A percentile compares a stretch with the other conserved stretches of the same genome.
phyloP scores from a whole-genome alignment of 208 protist species.

The Endotrypanum monterogeii region DNA sequence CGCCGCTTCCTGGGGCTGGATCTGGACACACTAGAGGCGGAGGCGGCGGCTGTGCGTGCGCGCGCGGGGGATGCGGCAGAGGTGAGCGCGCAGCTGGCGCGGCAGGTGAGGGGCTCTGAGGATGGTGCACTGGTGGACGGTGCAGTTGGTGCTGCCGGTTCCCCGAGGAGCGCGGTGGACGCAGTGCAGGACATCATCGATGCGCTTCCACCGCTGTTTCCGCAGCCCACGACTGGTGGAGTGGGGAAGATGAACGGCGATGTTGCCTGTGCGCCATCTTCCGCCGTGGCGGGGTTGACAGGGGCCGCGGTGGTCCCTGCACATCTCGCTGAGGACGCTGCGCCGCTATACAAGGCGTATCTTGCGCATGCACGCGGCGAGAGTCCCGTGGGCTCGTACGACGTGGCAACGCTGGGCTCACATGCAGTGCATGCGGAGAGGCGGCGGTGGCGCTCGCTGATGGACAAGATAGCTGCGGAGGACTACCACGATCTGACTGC shows the following conservation, averaged over 20 bases:
- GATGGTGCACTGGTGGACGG: constrained; percentile 9
- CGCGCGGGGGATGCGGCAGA: constrained; percentile 38
- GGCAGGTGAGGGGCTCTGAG: background rate
- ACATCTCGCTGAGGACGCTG: constrained; percentile 40
- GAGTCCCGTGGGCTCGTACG: constrained; percentile 59
- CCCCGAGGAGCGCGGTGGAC: constrained; percentile 12
- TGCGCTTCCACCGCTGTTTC: constrained; percentile 33
- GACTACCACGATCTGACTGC: constrained; percentile 68
- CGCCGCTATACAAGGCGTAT: constrained; percentile 67
- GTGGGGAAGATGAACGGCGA: background rate
- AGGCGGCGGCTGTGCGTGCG: constrained; percentile 46
- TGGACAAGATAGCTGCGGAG: constrained; percentile 78
- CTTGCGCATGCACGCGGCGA: constrained; percentile 60
- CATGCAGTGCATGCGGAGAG: constrained; percentile 47
- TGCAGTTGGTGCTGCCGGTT: constrained; percentile 3
- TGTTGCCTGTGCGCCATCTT: background rate
- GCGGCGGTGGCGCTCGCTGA: constrained; percentile 74
- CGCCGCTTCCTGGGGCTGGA: constrained; percentile 67
- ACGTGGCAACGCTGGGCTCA: constrained; percentile 51
- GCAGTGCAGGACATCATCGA: constrained; percentile 41
- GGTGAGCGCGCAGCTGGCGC: constrained; percentile 20
- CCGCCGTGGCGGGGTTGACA: background rate
- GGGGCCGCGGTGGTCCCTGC: background rate
- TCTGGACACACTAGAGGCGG: constrained; percentile 63
- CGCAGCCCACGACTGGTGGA: background rate